Evolutionary conservation across 352 stramenopile genomes (phyloP), one percentile per base, ranked within the genome.

Genomic region (Albugo candida): DNA sequence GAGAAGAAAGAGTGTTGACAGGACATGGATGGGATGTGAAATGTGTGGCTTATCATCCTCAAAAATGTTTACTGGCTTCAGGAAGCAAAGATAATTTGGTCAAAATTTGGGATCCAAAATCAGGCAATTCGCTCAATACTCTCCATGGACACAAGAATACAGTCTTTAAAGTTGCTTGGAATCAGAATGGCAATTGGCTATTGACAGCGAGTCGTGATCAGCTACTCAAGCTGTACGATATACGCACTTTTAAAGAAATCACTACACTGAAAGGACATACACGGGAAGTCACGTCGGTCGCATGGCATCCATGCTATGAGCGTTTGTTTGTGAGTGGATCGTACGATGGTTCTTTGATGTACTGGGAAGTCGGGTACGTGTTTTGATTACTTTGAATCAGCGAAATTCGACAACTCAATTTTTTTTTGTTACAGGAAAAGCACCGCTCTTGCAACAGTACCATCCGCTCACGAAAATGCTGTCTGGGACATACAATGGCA

Each of bases 401-500:
- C 36, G 13, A 24, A 5, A 11, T 41, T 20, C 41, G 27, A 13
- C 34, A 36, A 49, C 8, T 46, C 17, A 17, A 43, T 43, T 24
- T 53, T 55, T 34, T 39, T 16, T 13, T 53, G 13, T 41, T 39
- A 49, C 53, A 84, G 78, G 38, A 87, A 92, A 47, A 73, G 87
- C 14, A 78, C 81, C 18, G 68, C 82, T 11, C 55, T 93, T 34
- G 81, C 81, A 5, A 72, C 75, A 2, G 85, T 96, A 39, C 71
- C 79, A 1, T 77, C 91, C 47, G 94, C 93, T 12, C 94, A 99
- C 59, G 92, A 98, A 43, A 95, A 95, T 49, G 92, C 93, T 0
- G 93, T 99, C 47, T 98, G 93, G 93, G 88, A 97, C 61, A 93
- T 98, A 58, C 87, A 96, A 59, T 99, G 93, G 93, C 92, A 98